phyloP scores from a whole-genome alignment of 2,329 filamentous ascomycete species.

The Remersonia thermophila region DNA sequence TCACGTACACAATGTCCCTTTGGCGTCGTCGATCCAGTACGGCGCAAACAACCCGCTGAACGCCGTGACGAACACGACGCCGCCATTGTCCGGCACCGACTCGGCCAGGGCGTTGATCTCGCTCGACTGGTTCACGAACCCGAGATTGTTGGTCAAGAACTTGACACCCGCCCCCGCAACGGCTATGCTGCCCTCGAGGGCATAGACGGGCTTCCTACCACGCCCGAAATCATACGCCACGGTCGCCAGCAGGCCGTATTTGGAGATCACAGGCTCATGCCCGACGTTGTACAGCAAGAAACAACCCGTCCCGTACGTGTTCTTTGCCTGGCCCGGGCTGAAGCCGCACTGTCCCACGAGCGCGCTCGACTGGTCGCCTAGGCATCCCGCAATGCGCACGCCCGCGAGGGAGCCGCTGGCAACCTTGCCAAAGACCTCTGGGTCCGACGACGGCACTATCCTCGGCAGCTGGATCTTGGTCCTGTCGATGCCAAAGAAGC shows the following conservation, averaged over 20 bases:
- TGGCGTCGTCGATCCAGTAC: conserved; percentile 89
- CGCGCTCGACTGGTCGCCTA: conserved; percentile 79
- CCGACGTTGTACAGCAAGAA: conserved; percentile 87
- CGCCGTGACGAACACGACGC: conserved; percentile 76
- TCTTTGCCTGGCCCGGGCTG: conserved; percentile 70
- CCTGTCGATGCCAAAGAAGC: conserved; percentile 62
- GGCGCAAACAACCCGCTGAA: conserved; percentile 86
- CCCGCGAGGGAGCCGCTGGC: conserved; percentile 47
- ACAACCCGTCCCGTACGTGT: conserved; percentile 83
- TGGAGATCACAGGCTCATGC: conserved; percentile 71
- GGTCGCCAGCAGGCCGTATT: conserved; percentile 71
- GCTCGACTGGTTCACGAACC: conserved; percentile 40
- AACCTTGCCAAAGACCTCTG: conserved; percentile 58
- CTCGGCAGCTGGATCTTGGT: conserved; percentile 65
- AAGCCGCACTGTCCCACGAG: conserved; percentile 81
- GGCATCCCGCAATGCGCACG: conserved; percentile 64
- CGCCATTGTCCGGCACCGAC: conserved; percentile 58
- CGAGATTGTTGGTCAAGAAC: conserved; percentile 54
- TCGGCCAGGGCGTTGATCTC: conserved; percentile 39
- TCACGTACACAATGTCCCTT: conserved; percentile 60
- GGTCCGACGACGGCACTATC: conserved; percentile 70
- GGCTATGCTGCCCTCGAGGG: conserved; percentile 72
- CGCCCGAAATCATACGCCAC: conserved; percentile 72
- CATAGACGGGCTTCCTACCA: conserved; percentile 53
- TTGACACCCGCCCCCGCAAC: conserved; percentile 73